Base-by-base conservation (phyloP, 1,139 yeast species). In the Candida smagusa region DNA sequence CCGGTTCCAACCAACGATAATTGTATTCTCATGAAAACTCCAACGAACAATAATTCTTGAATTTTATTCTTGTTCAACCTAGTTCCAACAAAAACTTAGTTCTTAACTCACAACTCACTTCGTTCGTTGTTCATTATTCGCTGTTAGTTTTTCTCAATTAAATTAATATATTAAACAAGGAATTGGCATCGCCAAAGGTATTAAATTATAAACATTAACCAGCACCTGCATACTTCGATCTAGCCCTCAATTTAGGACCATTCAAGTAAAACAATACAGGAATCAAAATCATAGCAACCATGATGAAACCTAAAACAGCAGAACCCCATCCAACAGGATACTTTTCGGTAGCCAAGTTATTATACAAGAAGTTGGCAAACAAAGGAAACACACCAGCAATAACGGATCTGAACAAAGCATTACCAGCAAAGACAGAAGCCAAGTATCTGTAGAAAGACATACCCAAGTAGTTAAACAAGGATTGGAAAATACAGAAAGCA, bases 311-410 rank as follows among this genome's bases (percentile, higher is more conserved):
- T 36, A 78, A 50, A 12, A 79, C 48, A 9, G 75, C 63, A 2
- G 75, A 63, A 2, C 83, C 84, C 77, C 77, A 75, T 1, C 68
- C 84, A 9, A 77, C 79, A 3, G 81, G 80, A 47, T 62, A 77
- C 32, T 63, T 67, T 1, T 61, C 47, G 7, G 69, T 65, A 2
- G 63, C 66, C 36, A 76, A 53, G 47, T 74, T 73, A 30, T 54
- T 45, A 47, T 68, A 81, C 68, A 80, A 62, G 1, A 72, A 66
- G 34, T 59, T 55, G 6, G 81, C 84, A 50, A 81, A 79, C 33
- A 81, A 59, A 31, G 87, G 86, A 65, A 81, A 80, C 3, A 74
- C 75, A 25, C 79, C 79, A 0, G 81, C 86, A 53, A 76, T 63
- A 2, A 63, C 60, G 2, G 81, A 68, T 49, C 84, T 66, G 46